Percentiles rank a stretch among this genome's conserved stretches.
phyloP scores from a whole-genome alignment of 129 eudicot species.

The Saposhnikovia divaricata region DNA sequence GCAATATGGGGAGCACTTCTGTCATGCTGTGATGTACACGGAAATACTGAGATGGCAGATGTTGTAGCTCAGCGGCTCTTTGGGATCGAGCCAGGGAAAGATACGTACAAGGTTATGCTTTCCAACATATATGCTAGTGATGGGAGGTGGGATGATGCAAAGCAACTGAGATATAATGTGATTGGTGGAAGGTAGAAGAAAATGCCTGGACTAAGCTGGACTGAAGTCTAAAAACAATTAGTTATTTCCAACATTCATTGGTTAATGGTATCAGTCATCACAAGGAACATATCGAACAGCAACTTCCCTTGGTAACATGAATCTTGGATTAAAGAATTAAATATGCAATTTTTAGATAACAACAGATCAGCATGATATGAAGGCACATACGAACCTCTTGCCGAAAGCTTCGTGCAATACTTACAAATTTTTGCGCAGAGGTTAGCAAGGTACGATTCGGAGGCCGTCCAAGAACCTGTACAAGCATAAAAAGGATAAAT shows the following conservation, averaged over 20 bases:
- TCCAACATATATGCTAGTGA: conserved; percentile 55
- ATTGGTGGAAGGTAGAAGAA: conserved; percentile 28
- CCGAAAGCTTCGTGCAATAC: neutral
- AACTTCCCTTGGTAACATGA: neutral
- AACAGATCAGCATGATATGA: neutral
- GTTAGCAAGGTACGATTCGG: neutral
- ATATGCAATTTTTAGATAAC: neutral
- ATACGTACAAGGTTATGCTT: conserved; percentile 42
- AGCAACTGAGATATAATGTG: conserved; percentile 41
- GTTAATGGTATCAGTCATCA: neutral
- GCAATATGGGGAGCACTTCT: conserved; percentile 84
- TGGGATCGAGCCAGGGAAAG: conserved; percentile 15
- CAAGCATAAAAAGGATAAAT: no score
- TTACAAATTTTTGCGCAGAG: neutral
- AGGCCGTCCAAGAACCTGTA: no score
- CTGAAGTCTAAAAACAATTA: neutral
- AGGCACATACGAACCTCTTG: neutral
- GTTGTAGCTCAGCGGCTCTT: conserved; percentile 29
- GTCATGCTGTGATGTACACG: conserved; percentile 57
- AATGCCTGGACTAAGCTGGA: conserved; percentile 63
- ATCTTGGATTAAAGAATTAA: neutral
- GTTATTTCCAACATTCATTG: neutral
- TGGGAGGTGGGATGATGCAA: conserved; percentile 76
- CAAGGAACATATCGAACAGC: neutral
- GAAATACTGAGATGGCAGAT: conserved; percentile 46